These are phyloP conservation scores for Leccinum variicolor DNA, from an alignment of 768 basidiomycete genomes.

Conservation along the genomic window DNA sequence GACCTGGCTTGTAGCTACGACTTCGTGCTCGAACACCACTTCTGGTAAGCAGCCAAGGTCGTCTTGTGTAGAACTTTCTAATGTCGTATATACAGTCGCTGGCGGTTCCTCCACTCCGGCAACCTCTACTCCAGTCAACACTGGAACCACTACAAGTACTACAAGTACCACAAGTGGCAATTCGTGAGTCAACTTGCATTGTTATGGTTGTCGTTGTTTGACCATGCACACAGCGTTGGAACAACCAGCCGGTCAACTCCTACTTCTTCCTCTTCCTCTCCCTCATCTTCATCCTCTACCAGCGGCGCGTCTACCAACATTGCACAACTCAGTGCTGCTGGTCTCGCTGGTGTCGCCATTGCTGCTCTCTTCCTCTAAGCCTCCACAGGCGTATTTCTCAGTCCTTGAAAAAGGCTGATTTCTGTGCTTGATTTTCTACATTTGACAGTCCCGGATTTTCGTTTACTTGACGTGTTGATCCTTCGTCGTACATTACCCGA, in stretches of 20 bases:
- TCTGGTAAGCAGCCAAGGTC: constrained; percentile 21
- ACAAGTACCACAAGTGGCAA: not conserved
- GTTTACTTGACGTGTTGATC: constrained; percentile 1
- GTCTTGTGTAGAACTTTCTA: constrained; percentile 9
- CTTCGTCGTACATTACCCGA: constrained; percentile 19
- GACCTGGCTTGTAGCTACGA: constrained; percentile 29
- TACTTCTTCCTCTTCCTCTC: not conserved
- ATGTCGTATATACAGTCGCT: constrained; percentile 18
- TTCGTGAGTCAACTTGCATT: constrained; percentile 17
- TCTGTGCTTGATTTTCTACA: constrained; percentile 13
- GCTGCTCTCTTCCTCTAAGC: constrained; percentile 38
- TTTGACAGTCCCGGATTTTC: constrained; percentile 14
- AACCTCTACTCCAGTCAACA: constrained; percentile 1
- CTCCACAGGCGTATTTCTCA: not conserved
- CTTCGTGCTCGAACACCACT: constrained; percentile 32
- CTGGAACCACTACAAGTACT: not conserved
- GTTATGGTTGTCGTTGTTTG: constrained; percentile 4
- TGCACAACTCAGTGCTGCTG: constrained; percentile 44
- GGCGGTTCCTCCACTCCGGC: constrained; percentile 22
- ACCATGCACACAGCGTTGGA: not conserved
- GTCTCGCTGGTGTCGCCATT: constrained; percentile 31
- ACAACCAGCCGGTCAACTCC: constrained; percentile 1
- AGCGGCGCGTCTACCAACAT: constrained; percentile 40
- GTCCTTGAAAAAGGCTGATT: constrained; percentile 17
- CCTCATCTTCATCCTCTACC: constrained; percentile 27